Evolutionary conservation across 2,329 filamentous ascomycete genomes (phyloP).

Genomic region (Colletotrichum scovillei): DNA sequence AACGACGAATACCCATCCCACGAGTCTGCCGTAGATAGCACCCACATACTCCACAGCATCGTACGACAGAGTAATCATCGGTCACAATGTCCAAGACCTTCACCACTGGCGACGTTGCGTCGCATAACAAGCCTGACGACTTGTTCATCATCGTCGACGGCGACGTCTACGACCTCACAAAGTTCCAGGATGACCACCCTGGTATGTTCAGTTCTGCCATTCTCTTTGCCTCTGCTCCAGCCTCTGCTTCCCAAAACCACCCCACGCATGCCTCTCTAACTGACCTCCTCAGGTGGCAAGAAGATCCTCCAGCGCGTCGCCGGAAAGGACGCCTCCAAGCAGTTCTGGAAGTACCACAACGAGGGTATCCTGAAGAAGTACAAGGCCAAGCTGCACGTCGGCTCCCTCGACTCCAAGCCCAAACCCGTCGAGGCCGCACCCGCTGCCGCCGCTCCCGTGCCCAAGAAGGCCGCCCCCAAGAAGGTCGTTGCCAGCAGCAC

Average conservation of each 20-base stretch:
- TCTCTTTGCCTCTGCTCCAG: fast-evolving
- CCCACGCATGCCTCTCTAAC: neutral
- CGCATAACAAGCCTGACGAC: conserved; percentile 88
- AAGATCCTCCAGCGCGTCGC: conserved; percentile 73
- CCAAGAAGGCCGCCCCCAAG: conserved; percentile 49
- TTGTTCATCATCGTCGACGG: conserved; percentile 93
- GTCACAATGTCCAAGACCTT: conserved; percentile 87
- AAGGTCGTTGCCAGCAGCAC: conserved; percentile 50
- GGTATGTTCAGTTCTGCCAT: conserved; percentile 61
- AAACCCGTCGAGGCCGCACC: conserved; percentile 67
- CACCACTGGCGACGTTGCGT: conserved; percentile 84
- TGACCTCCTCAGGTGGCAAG: conserved; percentile 62
- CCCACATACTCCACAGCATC: neutral
- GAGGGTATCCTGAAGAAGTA: conserved; percentile 92
- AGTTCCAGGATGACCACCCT: conserved; percentile 86
- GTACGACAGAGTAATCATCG: conserved; percentile 19
- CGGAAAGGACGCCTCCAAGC: conserved; percentile 75
- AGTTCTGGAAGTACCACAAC: conserved; percentile 84
- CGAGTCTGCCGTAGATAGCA: neutral
- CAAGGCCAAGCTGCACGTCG: conserved; percentile 79
- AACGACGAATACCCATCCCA: neutral
- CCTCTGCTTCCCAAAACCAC: neutral
- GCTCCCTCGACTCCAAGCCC: conserved; percentile 90
- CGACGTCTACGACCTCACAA: conserved; percentile 95
- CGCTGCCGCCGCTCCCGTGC: conserved; percentile 56